Evolutionary conservation across 2,329 filamentous ascomycete species (phyloP).

Genomic region (Ascochyta lentis): DNA sequence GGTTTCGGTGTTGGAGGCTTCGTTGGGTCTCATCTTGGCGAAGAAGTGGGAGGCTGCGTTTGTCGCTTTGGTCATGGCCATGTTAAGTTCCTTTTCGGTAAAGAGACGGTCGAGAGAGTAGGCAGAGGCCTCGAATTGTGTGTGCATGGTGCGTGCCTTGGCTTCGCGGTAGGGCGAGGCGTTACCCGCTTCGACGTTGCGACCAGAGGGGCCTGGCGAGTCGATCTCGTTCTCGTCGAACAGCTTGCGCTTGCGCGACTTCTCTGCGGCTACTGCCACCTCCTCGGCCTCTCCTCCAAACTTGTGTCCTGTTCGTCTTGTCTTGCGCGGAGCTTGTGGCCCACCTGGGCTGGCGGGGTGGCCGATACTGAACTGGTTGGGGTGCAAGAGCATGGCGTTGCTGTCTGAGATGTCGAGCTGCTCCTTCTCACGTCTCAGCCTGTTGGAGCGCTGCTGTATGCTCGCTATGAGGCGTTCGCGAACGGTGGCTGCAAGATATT

Average conservation of each 20-base stretch:
- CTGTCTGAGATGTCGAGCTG: slow-evolving; percentile 71
- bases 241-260: slow-evolving; percentile 65
- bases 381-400: slow-evolving; percentile 69
- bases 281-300: slow-evolving; percentile 54
- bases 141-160: slow-evolving; percentile 58
- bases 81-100: slow-evolving; percentile 69
- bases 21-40: slow-evolving; percentile 57
- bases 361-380: slow-evolving; percentile 70
- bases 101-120: slow-evolving; percentile 71
- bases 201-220: slow-evolving; percentile 61
- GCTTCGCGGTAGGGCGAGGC: slow-evolving; percentile 60
- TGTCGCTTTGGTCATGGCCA: slow-evolving; percentile 67
- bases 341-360: slow-evolving; percentile 69
- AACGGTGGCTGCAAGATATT: slow-evolving; percentile 63
- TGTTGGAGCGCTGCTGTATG: slow-evolving; percentile 63
- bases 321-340: slow-evolving; percentile 67
- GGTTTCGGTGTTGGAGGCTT: slow-evolving; percentile 34
- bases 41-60: slow-evolving; percentile 65
- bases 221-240: slow-evolving; percentile 64
- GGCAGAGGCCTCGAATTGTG: slow-evolving; percentile 64
- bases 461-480: slow-evolving; percentile 66
- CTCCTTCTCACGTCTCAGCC: slow-evolving; percentile 69
- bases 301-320: slow-evolving; percentile 65
- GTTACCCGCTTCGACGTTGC: slow-evolving; percentile 56
- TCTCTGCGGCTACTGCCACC: slow-evolving; percentile 58